A percentile compares a stretch with the other conserved stretches of the same genome.
These are phyloP conservation scores for Ascoidea tarda DNA, from an alignment of 805 yeast genomes.

Conservation along the genomic window DNA sequence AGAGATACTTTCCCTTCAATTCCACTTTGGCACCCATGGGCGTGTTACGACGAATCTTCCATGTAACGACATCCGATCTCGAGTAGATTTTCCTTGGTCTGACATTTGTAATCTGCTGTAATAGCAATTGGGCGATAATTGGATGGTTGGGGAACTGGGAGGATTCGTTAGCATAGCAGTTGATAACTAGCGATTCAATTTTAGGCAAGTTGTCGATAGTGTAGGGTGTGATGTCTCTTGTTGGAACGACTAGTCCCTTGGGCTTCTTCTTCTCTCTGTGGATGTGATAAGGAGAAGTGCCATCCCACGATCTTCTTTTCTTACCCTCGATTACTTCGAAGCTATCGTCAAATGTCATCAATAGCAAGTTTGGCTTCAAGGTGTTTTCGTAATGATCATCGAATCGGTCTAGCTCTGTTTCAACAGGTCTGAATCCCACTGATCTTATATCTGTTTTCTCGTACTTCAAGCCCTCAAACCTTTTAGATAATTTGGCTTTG, in stretches of 20 bases:
- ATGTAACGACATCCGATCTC: slow-evolving; percentile 65
- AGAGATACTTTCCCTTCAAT: slow-evolving; percentile 66
- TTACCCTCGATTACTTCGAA: slow-evolving; percentile 41
- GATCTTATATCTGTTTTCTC: slow-evolving; percentile 68
- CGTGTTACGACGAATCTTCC: slow-evolving; percentile 81
- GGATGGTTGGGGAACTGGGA: slow-evolving; percentile 58
- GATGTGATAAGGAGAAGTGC: slow-evolving; percentile 75
- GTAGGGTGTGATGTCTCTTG: slow-evolving; percentile 60
- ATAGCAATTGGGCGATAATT: slow-evolving; percentile 60
- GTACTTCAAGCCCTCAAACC: slow-evolving; percentile 51
- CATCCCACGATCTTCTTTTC: slow-evolving; percentile 76
- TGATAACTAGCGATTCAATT: slow-evolving; percentile 52
- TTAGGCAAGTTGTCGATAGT: slow-evolving; percentile 60
- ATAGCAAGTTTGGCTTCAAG: slow-evolving; percentile 59
- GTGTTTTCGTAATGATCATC: slow-evolving; percentile 65
- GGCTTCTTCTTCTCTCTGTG: slow-evolving; percentile 74
- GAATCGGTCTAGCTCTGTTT: slow-evolving; percentile 70
- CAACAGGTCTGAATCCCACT: slow-evolving; percentile 60
- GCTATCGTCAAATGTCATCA: slow-evolving; percentile 63
- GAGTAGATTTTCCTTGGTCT: slow-evolving; percentile 66
- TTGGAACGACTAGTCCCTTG: slow-evolving; percentile 55
- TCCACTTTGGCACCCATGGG: slow-evolving; percentile 83
- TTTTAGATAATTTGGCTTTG: slow-evolving; percentile 62
- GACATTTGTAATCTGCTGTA: slow-evolving; percentile 90
- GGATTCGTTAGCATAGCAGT: slow-evolving; percentile 65